Conservation (phyloP, 2,329 filamentous ascomycete genomes). For the Myriosclerotinia duriaeana region DNA sequence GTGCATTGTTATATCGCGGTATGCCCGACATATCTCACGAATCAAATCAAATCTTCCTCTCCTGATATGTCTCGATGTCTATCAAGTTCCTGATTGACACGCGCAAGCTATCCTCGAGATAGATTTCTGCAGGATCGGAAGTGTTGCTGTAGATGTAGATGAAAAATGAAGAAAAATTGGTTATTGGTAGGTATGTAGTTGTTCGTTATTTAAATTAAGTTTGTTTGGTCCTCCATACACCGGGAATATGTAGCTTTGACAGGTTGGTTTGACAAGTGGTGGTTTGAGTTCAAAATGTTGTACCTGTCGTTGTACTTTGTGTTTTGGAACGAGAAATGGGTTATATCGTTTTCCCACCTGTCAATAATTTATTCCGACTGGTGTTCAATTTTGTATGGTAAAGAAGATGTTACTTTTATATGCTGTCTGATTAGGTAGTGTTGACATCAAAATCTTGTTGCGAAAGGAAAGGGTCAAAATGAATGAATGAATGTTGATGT, state of each 20-base stretch:
- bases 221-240: constrained; percentile 1
- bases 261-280: constrained; percentile 12
- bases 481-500: neutral
- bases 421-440: neutral
- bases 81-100: constrained; percentile 3
- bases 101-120: neutral
- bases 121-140: constrained; percentile 21
- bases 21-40: constrained; percentile 57
- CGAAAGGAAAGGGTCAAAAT: neutral
- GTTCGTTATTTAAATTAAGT: neutral
- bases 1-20: constrained; percentile 58
- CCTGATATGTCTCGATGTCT: constrained; percentile 4
- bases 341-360: constrained; percentile 4
- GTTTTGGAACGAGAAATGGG: constrained; percentile 10
- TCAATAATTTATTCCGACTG: constrained; percentile 11
- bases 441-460: neutral
- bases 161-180: constrained; percentile 1
- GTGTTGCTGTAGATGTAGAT: constrained; percentile 1
- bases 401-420: neutral
- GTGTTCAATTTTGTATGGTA: neutral
- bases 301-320: constrained; percentile 6
- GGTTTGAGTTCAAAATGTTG: constrained; percentile 13
- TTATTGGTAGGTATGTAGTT: constrained; percentile 16
- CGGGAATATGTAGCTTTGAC: constrained; percentile 17
- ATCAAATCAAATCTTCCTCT: neutral